Evolutionary conservation across 2,329 filamentous ascomycete species (phyloP), one percentile per base, ranked within the genome.

Genomic region (Fusarium brevicatenulatum): DNA sequence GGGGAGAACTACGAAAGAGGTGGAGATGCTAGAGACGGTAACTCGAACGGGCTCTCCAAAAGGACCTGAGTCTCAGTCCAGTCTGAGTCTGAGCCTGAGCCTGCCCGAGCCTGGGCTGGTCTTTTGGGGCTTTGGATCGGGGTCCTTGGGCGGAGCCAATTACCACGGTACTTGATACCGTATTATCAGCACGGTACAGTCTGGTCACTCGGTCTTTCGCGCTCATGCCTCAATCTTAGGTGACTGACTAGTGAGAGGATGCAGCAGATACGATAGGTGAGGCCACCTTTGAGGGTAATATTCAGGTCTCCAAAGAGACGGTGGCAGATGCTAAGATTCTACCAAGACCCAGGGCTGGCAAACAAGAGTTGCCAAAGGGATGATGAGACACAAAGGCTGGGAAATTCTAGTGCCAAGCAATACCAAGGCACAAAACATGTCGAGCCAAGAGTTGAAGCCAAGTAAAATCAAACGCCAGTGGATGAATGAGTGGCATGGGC

Each of bases 391-490:
- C 54, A 52, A 68, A 59, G 57, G 54, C 66, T 66, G 30, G 49
- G 44, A 60, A 68, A 56, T 37, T 50, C 18, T 43, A 61, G 15
- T 61, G 70, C 70, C 70, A 73, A 73, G 70, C 42, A 60, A 58
- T 68, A 73, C 70, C 70, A 73, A 73, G 70, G 23, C 56, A 47
- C 58, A 73, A 49, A 62, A 73, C 40, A 71, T 64, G 62, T 68
- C 49, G 53, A 73, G 70, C 66, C 70, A 73, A 73, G 70, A 71
- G 46, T 66, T 36, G 37, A 40, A 68, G 66, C 70, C 70, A 73
- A 73, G 70, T 43, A 40, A 53, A 61, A 71, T 63, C 59, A 67
- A 71, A 66, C 49, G 55, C 57, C 66, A 73, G 59, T 61, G 30
- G 53, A 34, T 59, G 56, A 62, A 52, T 62, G 46, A 53, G 44